These are phyloP conservation scores for Brachypodium distachyon DNA, from an alignment of 202 grass and related monocot species.

Conservation along the genomic window DNA sequence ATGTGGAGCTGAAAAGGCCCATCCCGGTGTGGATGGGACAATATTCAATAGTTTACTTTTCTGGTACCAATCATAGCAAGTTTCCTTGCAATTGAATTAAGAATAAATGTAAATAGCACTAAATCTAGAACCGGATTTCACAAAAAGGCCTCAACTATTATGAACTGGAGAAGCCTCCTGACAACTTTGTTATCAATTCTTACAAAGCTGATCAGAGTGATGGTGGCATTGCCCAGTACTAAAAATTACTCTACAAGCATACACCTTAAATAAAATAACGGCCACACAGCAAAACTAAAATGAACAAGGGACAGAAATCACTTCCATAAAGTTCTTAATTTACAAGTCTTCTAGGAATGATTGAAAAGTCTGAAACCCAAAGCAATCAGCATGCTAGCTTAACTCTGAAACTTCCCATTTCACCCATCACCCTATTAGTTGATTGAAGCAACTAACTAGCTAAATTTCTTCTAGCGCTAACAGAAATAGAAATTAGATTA, in stretches of 20 bases:
- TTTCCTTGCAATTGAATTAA: background rate
- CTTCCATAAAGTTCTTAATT: background rate
- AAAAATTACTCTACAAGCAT: background rate
- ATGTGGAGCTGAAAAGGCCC: background rate
- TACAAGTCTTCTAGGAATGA: background rate
- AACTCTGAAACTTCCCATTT: background rate
- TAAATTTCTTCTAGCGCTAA: too few species aligned
- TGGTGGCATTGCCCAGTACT: background rate
- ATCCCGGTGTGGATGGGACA: background rate
- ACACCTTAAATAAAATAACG: background rate
- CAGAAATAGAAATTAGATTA: background rate
- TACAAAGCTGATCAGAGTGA: background rate
- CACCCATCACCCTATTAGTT: background rate
- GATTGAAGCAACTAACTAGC: background rate
- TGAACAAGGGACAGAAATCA: background rate
- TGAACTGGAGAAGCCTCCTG: background rate
- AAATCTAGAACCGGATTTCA: background rate
- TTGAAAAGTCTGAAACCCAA: background rate
- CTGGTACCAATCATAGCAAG: background rate
- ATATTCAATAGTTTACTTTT: background rate
- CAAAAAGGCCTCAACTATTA: background rate
- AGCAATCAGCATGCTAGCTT: background rate
- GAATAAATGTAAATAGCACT: background rate
- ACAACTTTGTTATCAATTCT: background rate
- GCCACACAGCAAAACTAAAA: background rate